Evolutionary conservation across 345 rosid species (phyloP), one percentile per base, ranked within the genome.

Genomic region (Triadica sebifera): DNA sequence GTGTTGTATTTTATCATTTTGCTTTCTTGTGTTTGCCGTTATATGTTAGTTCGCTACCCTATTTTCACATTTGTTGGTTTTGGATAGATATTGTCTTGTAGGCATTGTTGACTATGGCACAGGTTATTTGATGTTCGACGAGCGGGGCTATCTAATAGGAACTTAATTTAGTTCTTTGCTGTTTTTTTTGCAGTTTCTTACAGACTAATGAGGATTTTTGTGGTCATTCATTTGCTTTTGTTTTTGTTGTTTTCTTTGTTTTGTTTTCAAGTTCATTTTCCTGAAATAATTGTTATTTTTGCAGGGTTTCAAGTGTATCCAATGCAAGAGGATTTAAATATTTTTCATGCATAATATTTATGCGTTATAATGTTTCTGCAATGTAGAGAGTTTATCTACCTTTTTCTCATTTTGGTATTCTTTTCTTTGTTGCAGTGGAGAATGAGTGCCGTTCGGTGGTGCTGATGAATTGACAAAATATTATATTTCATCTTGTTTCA

Each of bases 261-360:
- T 2, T 12, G 64, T 67, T 71, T 19, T 6, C 45, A 63, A 43
- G 76, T 82, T 73, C 73, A 78, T 84, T 69, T 74, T 75, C 83
- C 85, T 81, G 82, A 85, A 77, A 69, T 85, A 39, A 77, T 69
- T 87, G 78, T 59, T 86, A 73, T 74, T 89, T 91, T 88, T 91
- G 94, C 93, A 90, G 97, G 93, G 79, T 53, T 77, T 79, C 79
- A 82, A 86, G 75, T 68, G 74, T 85, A 79, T 86, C 85, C 85
- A 71, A 78, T 65, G 83, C 84, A 72, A 91, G 89, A 86, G 85
- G 83, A 78, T 82, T 81, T 83, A 46, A 29, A 75, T 43, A 46
- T 75, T 69, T 41, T 75, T 75, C 70, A 25, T 81, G 63, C 65
- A 24, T 71, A 75, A 16, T 45, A 83, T 34, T 70, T 75, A 25